Evolutionary conservation across 2,329 filamentous ascomycete species (phyloP).

Genomic region (Hypoxylon sp.): DNA sequence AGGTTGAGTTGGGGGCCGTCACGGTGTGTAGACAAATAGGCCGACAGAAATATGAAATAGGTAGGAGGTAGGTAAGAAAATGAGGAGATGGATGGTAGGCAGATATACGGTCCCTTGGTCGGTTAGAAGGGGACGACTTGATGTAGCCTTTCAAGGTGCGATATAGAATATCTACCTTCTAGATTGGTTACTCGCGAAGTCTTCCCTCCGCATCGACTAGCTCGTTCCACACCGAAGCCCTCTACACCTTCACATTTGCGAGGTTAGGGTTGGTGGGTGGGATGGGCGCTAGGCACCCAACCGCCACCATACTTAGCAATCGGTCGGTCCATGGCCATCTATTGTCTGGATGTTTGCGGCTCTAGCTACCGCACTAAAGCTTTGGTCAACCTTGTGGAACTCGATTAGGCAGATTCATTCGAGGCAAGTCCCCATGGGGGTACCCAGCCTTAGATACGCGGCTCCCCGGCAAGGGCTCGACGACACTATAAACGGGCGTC

Average conservation of each 20-base stretch:
- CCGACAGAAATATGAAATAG: neutral
- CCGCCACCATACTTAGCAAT: neutral
- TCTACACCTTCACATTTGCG: neutral
- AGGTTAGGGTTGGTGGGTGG: neutral
- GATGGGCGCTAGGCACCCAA: constrained; percentile 10
- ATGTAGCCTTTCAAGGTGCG: neutral
- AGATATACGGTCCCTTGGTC: neutral
- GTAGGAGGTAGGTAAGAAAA: constrained; percentile 1
- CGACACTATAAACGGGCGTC: neutral
- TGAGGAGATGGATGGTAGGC: neutral
- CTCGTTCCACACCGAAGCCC: neutral
- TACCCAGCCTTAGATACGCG: constrained; percentile 2
- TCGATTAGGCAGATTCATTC: constrained; percentile 18
- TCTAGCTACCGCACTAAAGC: neutral
- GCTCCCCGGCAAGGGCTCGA: neutral
- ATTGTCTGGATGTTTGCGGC: neutral
- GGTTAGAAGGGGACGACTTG: neutral
- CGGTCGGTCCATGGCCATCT: neutral
- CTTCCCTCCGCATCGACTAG: neutral
- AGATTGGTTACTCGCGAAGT: neutral
- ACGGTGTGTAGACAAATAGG: neutral
- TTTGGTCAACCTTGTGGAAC: constrained; percentile 16
- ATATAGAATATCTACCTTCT: neutral
- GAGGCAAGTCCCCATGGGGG: neutral
- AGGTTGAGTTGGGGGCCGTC: neutral